Evolutionary conservation across 2,329 filamentous ascomycete genomes (phyloP).

Genomic region (Neonectria ditissima): DNA sequence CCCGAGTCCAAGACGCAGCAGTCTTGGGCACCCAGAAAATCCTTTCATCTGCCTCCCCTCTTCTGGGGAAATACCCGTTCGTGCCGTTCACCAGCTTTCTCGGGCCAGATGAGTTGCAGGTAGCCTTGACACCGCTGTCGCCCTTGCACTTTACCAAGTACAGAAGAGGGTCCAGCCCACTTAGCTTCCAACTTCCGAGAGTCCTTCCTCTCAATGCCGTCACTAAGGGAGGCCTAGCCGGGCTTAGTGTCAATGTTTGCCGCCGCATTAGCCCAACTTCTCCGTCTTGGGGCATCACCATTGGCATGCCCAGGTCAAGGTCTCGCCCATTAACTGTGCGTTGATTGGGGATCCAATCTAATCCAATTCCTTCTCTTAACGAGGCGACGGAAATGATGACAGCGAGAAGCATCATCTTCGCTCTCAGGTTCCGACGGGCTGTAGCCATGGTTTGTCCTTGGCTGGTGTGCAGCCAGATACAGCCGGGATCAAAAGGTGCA

Average conservation of each 20-base stretch:
- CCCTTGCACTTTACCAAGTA: conserved; percentile 13
- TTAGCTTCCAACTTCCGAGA: conserved; percentile 20
- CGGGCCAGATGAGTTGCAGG: neutral
- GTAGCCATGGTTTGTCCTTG: neutral
- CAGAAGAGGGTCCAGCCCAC: conserved; percentile 23
- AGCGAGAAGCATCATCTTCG: neutral
- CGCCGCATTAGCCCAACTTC: conserved; percentile 23
- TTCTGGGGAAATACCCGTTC: neutral
- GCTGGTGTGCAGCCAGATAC: neutral
- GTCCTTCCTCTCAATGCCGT: conserved; percentile 26
- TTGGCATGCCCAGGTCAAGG: neutral
- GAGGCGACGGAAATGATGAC: neutral
- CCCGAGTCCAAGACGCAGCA: neutral
- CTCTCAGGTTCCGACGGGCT: neutral
- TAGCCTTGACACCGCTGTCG: conserved; percentile 4
- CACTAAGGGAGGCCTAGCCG: conserved; percentile 20
- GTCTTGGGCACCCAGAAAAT: neutral
- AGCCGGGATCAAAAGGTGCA: neutral
- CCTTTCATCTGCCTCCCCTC: neutral
- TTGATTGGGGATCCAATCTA: conserved; percentile 16
- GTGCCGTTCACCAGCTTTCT: neutral
- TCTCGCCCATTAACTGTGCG: conserved; percentile 10
- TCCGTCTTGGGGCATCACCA: conserved; percentile 1
- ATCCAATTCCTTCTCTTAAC: neutral
- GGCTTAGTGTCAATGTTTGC: conserved; percentile 28